Evolutionary conservation across 805 yeast species (phyloP), one percentile per base, ranked within the genome.

Genomic region (Candida tallmaniae): DNA sequence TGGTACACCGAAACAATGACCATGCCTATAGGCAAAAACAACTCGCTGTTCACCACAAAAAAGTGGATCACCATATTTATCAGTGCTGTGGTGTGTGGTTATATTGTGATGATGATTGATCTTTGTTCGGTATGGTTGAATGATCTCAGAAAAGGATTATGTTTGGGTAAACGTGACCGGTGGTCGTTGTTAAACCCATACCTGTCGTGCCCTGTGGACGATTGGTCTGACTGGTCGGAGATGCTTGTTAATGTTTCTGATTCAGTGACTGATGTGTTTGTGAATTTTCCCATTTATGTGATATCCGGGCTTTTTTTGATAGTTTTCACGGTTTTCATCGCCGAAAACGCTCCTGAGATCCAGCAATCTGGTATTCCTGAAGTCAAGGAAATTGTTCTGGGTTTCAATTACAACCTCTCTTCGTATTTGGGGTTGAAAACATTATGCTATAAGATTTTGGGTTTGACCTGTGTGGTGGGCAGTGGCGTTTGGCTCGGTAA

Each of bases 401-500:
- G 95, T 1, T 65, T 75, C 44, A 68, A 74, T 18, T 67, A 80
- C 36, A 38, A 53, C 21, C 35, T 62, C 17, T 54, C 63, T 6
- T 65, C 62, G 5, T 78, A 81, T 44, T 55, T 86, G 34, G 73
- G 77, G 6, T 35, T 66, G 8, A 54, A 56, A 21, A 70, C 83
- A 3, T 58, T 85, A n/a, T 15, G 74, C 3, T 62, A 65, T 34
- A 85, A 85, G 50, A 60, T 74, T 3, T 27, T 65, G 1, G 83
- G 88, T 2, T 58, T 85, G 31, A 61, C 78, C 5, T 58, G 83
- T 30, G 80, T 81, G 11, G 80, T 83, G 4, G 78, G 88, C 15
- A 74, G 85, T 1, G 95, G 95, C 0, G 49, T 86, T 2, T 83
- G 90, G 85, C 68, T 83, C 5, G 95, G 96, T 5, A 79, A 78